Evolutionary conservation across 75 land plant genomes (phyloP).

Genomic region (Pinus albicaulis): DNA sequence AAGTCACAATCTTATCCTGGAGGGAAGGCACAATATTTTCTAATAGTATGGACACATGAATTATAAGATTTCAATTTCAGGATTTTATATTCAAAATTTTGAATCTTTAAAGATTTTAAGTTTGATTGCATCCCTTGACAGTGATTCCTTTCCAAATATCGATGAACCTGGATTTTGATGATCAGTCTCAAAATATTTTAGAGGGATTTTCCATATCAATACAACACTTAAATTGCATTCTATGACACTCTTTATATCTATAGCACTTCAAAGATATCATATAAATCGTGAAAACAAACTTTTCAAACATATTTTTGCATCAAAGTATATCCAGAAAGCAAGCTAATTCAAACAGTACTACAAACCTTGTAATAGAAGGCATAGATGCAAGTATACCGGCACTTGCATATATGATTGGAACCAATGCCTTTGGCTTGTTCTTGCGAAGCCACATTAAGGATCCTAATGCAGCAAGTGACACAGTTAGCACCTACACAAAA

Average conservation of each 20-base stretch:
- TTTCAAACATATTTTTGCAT: not conserved
- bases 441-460: slow-evolving; percentile 98
- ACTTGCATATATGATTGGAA: slow-evolving; percentile 91
- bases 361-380: slow-evolving; percentile 92
- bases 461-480: slow-evolving; percentile 91
- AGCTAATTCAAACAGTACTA: not conserved
- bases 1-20: no score
- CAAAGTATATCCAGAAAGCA: slow-evolving; percentile 7
- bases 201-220: not conserved
- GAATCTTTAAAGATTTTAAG: not conserved
- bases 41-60: no score
- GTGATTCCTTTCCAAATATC: not conserved
- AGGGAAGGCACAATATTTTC: no score
- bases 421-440: slow-evolving; percentile 79
- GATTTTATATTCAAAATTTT: not conserved
- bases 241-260: not conserved
- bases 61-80: not conserved
- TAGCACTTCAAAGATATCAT: not conserved
- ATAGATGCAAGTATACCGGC: slow-evolving; percentile 85
- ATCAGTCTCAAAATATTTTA: no score
- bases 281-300: not conserved
- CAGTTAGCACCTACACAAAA: slow-evolving; percentile 60
- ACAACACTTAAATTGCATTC: not conserved
- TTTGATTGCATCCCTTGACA: no score
- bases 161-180: not conserved